Percentiles rank a stretch among this genome's conserved stretches.
Conservation (phyloP, 192 early-diverging fungal genomes). For the Entophlyctis helioformis region DNA sequence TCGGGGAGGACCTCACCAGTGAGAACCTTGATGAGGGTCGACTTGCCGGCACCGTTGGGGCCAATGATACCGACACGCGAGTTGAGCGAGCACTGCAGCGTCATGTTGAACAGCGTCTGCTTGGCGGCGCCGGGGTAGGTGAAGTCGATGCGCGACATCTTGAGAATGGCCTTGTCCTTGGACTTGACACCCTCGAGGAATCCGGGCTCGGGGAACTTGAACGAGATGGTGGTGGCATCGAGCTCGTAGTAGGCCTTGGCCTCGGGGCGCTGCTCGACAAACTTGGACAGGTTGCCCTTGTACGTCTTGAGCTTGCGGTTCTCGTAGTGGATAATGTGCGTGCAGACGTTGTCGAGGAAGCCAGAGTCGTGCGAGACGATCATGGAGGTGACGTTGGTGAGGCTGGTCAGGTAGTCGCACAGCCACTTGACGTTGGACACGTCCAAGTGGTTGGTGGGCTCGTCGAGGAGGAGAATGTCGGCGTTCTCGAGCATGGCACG, state of each 20-base stretch:
- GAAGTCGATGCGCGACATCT: slow-evolving; percentile 61
- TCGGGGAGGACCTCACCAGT: slow-evolving; percentile 62
- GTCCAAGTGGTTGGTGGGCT: slow-evolving; percentile 80
- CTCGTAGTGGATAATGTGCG: slow-evolving; percentile 78
- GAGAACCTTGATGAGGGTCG: slow-evolving; percentile 71
- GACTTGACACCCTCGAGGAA: slow-evolving; percentile 68
- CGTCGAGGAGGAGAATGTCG: slow-evolving; percentile 74
- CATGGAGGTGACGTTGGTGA: slow-evolving; percentile 67
- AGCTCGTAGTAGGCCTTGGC: slow-evolving; percentile 69
- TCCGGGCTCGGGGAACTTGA: slow-evolving; percentile 68
- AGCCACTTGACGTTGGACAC: slow-evolving; percentile 50
- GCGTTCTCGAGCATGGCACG: slow-evolving; percentile 77
- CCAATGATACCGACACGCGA: slow-evolving; percentile 74
- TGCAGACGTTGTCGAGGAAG: slow-evolving; percentile 70
- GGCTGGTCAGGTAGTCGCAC: slow-evolving; percentile 58
- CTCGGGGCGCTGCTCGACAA: slow-evolving; percentile 64
- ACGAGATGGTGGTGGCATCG: slow-evolving; percentile 43
- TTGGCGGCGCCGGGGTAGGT: slow-evolving; percentile 59
- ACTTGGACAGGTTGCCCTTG: slow-evolving; percentile 67
- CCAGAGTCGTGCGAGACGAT: slow-evolving; percentile 81
- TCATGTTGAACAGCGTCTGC: slow-evolving; percentile 47
- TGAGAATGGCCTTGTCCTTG: slow-evolving; percentile 67
- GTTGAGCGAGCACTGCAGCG: slow-evolving; percentile 56
- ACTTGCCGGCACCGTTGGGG: slow-evolving; percentile 78
- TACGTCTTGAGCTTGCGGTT: slow-evolving; percentile 68